Base-by-base conservation (phyloP, 2,329 filamentous ascomycete species). In the Aspergillus persii region DNA sequence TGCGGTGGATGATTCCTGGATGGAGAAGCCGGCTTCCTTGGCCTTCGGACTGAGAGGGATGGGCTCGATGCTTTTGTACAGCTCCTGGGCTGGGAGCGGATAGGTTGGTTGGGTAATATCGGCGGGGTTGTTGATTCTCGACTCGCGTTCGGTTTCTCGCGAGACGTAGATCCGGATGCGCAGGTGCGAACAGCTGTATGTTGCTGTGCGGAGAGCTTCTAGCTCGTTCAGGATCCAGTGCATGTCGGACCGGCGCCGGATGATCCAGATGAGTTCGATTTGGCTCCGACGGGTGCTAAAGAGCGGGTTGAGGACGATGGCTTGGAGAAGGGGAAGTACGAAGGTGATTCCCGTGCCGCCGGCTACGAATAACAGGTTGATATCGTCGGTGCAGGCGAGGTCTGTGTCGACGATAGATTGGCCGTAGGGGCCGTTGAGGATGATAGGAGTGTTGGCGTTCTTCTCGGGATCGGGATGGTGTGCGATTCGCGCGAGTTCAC, bases 401-500 rank as follows among this genome's bases (percentile, higher is more conserved):
- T 83, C 56, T 33, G 76, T 70, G 5, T 79, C 74, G 31, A 78
- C 66, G 47, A 83, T 80, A 6, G 76, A 71, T 57, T 82, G 80
- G 2, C 88, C 87, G 63, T 90, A 90, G 0, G 86, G 83, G 0
- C 88, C 87, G 0, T 83, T 83, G 2, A 90, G 74, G 31, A 90
- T 80, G 1, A 89, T 48, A 8, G 58, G 30, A 11, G 56, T 60
- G 2, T 51, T 54, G 15, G 47, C 27, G 8, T 44, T 11, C 12
- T 60, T 51, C 3, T 31, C 23, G 1, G 11, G 18, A 6, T 18
- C 55, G 54, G 0, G 62, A 51, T 0, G 46, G 49, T 50, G 66
- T 2, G 68, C 70, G 1, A 72, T 55, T 2, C 58, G 63, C 1
- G 67, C 71, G 0, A 75, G 54, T 12, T 63, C 61, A 18, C 60